A percentile compares a stretch with the other conserved stretches of the same genome.
phyloP scores from a whole-genome alignment of 495 filamentous ascomycete species.

The Tirmania nivea region DNA sequence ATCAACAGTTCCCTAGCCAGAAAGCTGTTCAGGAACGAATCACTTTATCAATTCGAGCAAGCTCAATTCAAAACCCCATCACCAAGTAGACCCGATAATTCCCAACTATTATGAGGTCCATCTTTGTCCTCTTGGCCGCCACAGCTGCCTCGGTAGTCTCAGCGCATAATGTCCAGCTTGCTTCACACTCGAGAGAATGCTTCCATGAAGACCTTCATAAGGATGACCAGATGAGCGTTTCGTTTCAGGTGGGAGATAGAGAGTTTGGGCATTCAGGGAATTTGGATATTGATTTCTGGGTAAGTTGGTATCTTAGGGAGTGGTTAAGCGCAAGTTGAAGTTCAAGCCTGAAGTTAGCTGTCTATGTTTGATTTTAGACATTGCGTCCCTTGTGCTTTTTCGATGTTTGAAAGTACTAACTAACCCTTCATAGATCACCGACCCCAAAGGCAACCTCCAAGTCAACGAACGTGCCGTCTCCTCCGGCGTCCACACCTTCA shows the following conservation, averaged over 20 bases:
- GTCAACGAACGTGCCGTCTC: slow-evolving; percentile 57
- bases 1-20: no score
- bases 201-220: slow-evolving; percentile 85
- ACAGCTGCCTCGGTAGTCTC: slow-evolving; percentile 13
- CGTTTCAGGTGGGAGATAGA: slow-evolving; percentile 91
- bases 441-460: slow-evolving; percentile 50
- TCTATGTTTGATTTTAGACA: background rate
- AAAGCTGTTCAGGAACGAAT: background rate
- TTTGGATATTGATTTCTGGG: slow-evolving; percentile 95
- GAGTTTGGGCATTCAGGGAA: slow-evolving; percentile 92
- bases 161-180: slow-evolving; percentile 89
- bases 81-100: slow-evolving; percentile 26
- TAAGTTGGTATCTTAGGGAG: slow-evolving; percentile 25
- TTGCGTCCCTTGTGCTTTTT: slow-evolving; percentile 1
- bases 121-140: slow-evolving; percentile 40
- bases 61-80: slow-evolving; percentile 6
- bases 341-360: background rate
- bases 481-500: slow-evolving; percentile 83
- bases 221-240: slow-evolving; percentile 95
- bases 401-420: background rate
- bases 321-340: background rate
- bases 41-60: background rate
- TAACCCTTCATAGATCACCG: slow-evolving; percentile 45
- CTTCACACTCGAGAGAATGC: slow-evolving; percentile 78
- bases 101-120: slow-evolving; percentile 8